Base-by-base conservation (phyloP, 1,139 yeast genomes). In the Sugiyamaella neomexicana region DNA sequence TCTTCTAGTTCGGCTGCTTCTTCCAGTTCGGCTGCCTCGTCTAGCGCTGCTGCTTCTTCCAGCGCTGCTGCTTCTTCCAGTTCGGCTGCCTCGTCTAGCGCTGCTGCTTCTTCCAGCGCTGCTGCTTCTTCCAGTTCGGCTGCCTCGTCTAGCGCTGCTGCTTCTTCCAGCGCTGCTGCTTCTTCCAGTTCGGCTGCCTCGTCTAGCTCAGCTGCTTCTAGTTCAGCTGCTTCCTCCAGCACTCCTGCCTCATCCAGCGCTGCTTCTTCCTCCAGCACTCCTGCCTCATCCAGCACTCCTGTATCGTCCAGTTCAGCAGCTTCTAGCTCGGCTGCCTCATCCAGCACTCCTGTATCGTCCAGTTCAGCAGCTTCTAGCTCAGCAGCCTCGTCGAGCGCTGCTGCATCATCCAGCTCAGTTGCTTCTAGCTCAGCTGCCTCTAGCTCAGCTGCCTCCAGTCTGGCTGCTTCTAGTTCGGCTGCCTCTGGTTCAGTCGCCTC, bases 1-100 rank as follows among this genome's bases (percentile, higher is more conserved):
- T 46, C 51, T 25, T 48, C 52, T 42, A 42, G 42, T 32, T 23
- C 47, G 29, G 52, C 54, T 13, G 20, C 54, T 23, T 9, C 40
- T 9, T 31, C 44, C 20, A 15, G 40, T 15, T 36, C 39, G 10
- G 40, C 44, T 38, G 5, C 46, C 44, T 32, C 53, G n/a, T n/a
- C n/a, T 20, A 41, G 46, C 39, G 23, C 51, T 13, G 39, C 53
- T 36, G 43, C 46, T 44, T 45, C 50, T 20, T 44, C 55, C 9
- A 27, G 9, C 9, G 9, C 9, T 27, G 8, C 31, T 5, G 9
- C 31, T 9, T 27, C 31, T 12, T n/a, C n/a, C n/a, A 15, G 38
- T 23, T n/a, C 48, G 10, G 13, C 40, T 20, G 31, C 42, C 32
- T 20, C 52, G 5, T 39, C 54, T 6, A 48, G 49, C 36, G 42